phyloP scores from a whole-genome alignment of 1,139 yeast species.

The Hemisphaericaspora subhashii region DNA sequence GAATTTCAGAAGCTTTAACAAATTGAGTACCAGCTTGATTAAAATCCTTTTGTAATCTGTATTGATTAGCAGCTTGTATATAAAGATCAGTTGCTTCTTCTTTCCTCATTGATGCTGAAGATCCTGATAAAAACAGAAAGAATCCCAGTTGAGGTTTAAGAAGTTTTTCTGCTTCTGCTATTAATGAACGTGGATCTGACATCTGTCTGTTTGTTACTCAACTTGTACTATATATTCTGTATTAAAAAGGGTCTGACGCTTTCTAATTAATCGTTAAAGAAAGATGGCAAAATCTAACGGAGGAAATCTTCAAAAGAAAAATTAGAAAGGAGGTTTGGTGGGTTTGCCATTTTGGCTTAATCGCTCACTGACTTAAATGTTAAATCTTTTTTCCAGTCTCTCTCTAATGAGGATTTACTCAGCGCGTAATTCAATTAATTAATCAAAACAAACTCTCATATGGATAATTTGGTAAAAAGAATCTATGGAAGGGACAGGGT shows the following conservation, averaged over 20 bases:
- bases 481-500: slow-evolving; percentile 4
- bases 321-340: too few relatives aligned
- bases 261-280: too few relatives aligned
- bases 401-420: too few relatives aligned
- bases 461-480: too few relatives aligned
- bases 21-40: slow-evolving; percentile 79
- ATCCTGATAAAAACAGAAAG: slow-evolving; percentile 69
- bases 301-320: too few relatives aligned
- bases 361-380: too few relatives aligned
- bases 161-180: slow-evolving; percentile 47
- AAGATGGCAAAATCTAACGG: too few relatives aligned
- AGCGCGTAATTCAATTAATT: too few relatives aligned
- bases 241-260: too few relatives aligned
- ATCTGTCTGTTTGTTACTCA: slow-evolving; percentile 14
- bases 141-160: slow-evolving; percentile 70
- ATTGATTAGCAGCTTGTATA: slow-evolving; percentile 87
- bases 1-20: slow-evolving; percentile 81
- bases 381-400: too few relatives aligned
- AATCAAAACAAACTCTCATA: too few relatives aligned
- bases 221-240: background rate
- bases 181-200: slow-evolving; percentile 43
- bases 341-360: too few relatives aligned
- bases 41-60: slow-evolving; percentile 71
- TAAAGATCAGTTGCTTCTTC: slow-evolving; percentile 94
- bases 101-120: slow-evolving; percentile 61